Base-by-base conservation (phyloP, 2,329 filamentous ascomycete genomes). In the Alternaria incomplexa region DNA sequence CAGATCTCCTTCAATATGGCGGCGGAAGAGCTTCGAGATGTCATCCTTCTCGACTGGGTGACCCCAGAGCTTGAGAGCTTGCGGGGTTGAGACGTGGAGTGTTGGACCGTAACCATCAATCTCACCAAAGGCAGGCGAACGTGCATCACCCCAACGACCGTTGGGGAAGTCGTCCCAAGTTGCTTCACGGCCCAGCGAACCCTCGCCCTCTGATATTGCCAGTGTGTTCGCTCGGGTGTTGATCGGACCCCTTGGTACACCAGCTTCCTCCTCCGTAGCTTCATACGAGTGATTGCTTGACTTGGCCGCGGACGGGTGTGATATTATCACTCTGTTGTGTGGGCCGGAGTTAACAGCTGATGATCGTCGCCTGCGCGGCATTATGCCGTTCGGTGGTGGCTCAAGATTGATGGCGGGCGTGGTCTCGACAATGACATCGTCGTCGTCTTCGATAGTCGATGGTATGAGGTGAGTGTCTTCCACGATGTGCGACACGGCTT, bases 91-190 rank as follows among this genome's bases (percentile, higher is more conserved):
- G 77, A 97, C 93, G 82, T 97, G 96, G 43, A 99, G 85, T 60
- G 91, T 96, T n/a, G 96, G 93, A 11, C 96, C 96, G 77, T 98
- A 98, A n/a, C 95, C 95, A 76, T 98, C 94, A 62, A 97, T 97
- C 80, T 97, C 93, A 73, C 95, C 95, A 77, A 97, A 98, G 0
- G 95, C 95, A 1, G 75, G 71, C 3, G 93, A 97, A 56, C 95
- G 88, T 5, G 94, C 92, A 74, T 97, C 95, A 77, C 95, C 95
- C 89, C 95, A 98, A 58, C 95, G 89, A 26, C 95, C 96, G 83
- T 98, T 98, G 66, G 95, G 95, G 80, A 93, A 99, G 73, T 99
- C 96, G 74, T 99, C 96, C 96, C 96, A 99, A 1, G 96, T 99
- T 32, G 96, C 96, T 84, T 98, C 95, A 53, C 96, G 88, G 11